A percentile compares a stretch with the other conserved stretches of the same genome.
These are phyloP conservation scores for Dipteronia sinensis DNA, from an alignment of 345 rosid species.

Conservation along the genomic window DNA sequence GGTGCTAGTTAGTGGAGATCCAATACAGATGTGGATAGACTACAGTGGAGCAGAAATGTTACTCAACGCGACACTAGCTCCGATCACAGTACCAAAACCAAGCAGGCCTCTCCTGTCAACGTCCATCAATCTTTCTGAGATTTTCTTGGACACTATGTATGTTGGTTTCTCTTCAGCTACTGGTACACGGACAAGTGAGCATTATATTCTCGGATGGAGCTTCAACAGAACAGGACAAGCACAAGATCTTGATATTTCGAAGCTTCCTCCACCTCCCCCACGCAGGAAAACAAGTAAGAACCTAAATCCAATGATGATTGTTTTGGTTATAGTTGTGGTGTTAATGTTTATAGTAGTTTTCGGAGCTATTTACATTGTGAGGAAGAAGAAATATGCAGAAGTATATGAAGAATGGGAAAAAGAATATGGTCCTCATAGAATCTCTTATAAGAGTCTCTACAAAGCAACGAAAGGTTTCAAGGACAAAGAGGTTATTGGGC, in stretches of 20 bases:
- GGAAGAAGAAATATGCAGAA: conserved; percentile 55
- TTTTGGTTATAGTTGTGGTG: conserved; percentile 25
- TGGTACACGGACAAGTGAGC: conserved; percentile 39
- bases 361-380: conserved; percentile 25
- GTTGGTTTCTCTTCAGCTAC: conserved; percentile 63
- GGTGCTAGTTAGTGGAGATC: conserved; percentile 11
- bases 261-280: conserved; percentile 55
- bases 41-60: conserved; percentile 3
- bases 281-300: conserved; percentile 11
- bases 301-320: conserved; percentile 20
- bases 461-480: conserved; percentile 63
- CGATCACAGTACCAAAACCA: conserved; percentile 3
- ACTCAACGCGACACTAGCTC: conserved; percentile 19
- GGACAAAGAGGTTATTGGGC: conserved; percentile 46
- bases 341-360: conserved; percentile 18
- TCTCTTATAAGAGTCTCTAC: conserved; percentile 53
- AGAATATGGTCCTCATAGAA: conserved; percentile 57
- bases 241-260: conserved; percentile 38
- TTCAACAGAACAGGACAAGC: conserved; percentile 52
- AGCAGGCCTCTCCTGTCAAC: conserved; percentile 17
- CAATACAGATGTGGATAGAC: conserved; percentile 21
- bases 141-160: conserved; percentile 31
- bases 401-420: conserved; percentile 68
- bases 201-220: conserved; percentile 67
- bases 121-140: conserved; percentile 5